Base-by-base conservation (phyloP, 768 basidiomycete species). In the Tricholoma sp. region DNA sequence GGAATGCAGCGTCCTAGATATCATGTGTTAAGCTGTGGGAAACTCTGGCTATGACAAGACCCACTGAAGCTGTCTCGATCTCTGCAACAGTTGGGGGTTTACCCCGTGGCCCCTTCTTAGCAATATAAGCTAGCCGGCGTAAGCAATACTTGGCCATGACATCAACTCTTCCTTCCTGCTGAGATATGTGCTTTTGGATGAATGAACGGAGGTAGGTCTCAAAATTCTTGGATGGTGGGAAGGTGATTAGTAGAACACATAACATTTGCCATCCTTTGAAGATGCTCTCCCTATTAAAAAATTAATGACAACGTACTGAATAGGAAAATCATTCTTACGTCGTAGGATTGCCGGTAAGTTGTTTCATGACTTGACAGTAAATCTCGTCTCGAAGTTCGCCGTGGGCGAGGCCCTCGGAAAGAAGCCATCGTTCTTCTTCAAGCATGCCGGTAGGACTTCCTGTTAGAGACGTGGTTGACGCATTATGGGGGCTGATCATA, bases 241-340 rank as follows among this genome's bases (percentile, higher is more conserved):
- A 98, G 2, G 92, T 89, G 54, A 91, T 83, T n/a, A 94, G 76
- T 28, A 94, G 76, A 2, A 98, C 93, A 66, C 92, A 96, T 44
- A 96, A 74, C 49, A 97, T 75, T 65, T 97, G 95, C 89, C 94
- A 97, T 24, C 94, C 95, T 65, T 87, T 88, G 74, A 97, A 93
- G 32, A 84, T 68, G 65, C 91, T 89, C 65, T 94, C 90, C 17
- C 91, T 94, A 47, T 58, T 24, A 20, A 32, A 53, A 13, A 5
- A 47, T 58, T 24, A 52, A 56, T 49, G 17, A 62, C 53, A 15
- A 50, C 53, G 11, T 20, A 13, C 18, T n/a, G 32, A 15, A 39
- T 6, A 55, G 51, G 53, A 4, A 37, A 18, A 20, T 20, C 48
- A 17, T 29, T 81, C 90, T 63, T 65, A 93, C 85, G 86, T 74